A percentile compares a stretch with the other conserved stretches of the same genome.
Evolutionary conservation across 805 yeast genomes (phyloP).

Genomic region (Schwanniomyces occidentalis): DNA sequence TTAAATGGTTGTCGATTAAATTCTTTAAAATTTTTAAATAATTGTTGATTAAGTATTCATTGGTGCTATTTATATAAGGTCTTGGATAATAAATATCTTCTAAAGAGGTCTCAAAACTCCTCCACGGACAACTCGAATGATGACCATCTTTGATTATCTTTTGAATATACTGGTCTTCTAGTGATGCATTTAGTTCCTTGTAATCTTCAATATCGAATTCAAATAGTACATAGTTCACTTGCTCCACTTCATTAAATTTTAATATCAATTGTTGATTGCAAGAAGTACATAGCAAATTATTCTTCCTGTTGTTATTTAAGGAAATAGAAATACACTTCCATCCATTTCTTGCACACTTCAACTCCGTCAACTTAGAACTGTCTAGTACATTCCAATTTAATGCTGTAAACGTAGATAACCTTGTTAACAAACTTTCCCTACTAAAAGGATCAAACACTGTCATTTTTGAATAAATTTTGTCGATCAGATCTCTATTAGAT

Average conservation of each 20-base stretch:
- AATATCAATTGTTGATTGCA: conserved; percentile 32
- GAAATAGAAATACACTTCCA: conserved; percentile 48
- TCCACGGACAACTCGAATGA: conserved; percentile 36
- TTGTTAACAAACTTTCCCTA: conserved; percentile 29
- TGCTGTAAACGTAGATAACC: conserved; percentile 46
- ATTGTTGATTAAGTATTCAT: conserved; percentile 26
- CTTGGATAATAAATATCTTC: conserved; percentile 34
- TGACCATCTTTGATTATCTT: conserved; percentile 30
- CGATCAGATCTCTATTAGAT: conserved; percentile 10
- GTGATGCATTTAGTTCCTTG: conserved; percentile 21
- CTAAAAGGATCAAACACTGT: conserved; percentile 40
- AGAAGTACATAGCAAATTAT: conserved; percentile 33
- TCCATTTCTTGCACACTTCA: conserved; percentile 51
- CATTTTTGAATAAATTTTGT: conserved; percentile 13
- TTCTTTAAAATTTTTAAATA: conserved; percentile 29
- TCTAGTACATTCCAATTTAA: conserved; percentile 47
- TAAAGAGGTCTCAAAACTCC: conserved; percentile 32
- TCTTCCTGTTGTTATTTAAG: conserved; percentile 20
- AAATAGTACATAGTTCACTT: conserved; percentile 6
- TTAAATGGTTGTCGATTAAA: conserved; percentile 24
- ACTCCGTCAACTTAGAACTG: conserved; percentile 36
- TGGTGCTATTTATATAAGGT: conserved; percentile 30
- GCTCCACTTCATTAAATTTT: conserved; percentile 23
- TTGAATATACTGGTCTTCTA: conserved; percentile 24
- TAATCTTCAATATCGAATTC: conserved; percentile 23